Evolutionary conservation across 2,329 filamentous ascomycete species (phyloP), one percentile per base, ranked within the genome.

Genomic region (Penicillium sumatraense): DNA sequence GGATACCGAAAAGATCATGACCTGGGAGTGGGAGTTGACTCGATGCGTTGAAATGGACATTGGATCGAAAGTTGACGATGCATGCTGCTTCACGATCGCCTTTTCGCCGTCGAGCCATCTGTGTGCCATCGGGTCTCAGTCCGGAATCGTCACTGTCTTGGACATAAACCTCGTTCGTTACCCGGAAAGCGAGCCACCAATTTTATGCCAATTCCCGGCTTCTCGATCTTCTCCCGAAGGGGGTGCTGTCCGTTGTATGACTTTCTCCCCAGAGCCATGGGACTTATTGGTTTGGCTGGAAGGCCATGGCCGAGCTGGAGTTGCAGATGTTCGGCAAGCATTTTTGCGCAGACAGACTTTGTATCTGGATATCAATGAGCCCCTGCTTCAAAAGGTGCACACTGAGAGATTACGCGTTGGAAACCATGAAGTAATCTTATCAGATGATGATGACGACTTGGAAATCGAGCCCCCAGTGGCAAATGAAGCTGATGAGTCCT

Each of bases 221-320:
- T 93, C 92, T 0, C 82, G 91, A 57, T 85, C 90, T 0, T 83
- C 84, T 56, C 82, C 80, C n/a, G 82, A 85, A 20, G 81, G 84
- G 18, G 93, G 93, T 40, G 92, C 93, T 27, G 87, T 98, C 50
- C 85, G 95, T 58, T 91, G 92, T 58, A 96, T 98, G 89, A 83
- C 89, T 1, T 99, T 99, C 70, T 92, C 90, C 4, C 93, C 93
- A 0, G 89, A 90, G 1, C 91, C 93, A 0, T 93, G 89, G 80
- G 93, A 97, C 69, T 83, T 99, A 16, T 79, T 99, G 36, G 89
- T 96, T 6, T 98, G 95, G 93, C 90, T 92, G 8, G 95, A 99
- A 73, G 90, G 96, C 66, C 88, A 90, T 59, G 79, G 78, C 14
- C 71, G 75, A 58, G 75, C 75, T 41, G 79, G 78, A 7, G 63